Evolutionary conservation across 352 stramenopile genomes (phyloP).

Genomic region (Pilasporangium apinafurcum): DNA sequence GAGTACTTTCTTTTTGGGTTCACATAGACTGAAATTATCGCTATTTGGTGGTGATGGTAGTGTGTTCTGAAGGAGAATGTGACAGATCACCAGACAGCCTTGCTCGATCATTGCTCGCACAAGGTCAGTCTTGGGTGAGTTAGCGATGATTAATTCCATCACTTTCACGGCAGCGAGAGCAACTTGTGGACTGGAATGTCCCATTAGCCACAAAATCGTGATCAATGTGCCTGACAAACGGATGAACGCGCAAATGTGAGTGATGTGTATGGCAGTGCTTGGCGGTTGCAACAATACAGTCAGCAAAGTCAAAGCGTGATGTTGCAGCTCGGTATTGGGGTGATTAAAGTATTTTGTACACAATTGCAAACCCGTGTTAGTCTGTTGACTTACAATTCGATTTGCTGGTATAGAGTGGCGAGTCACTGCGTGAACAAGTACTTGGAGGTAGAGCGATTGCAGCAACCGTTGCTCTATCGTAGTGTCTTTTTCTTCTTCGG

Average conservation of each 20-base stretch:
- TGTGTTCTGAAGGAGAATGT: background rate
- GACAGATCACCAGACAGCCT: conserved; percentile 1
- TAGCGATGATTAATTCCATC: background rate
- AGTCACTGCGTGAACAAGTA: no score
- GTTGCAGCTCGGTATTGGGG: conserved; percentile 2
- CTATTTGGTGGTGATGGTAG: background rate
- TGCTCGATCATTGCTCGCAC: conserved; percentile 8
- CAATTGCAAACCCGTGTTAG: background rate
- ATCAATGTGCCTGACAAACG: conserved; percentile 4
- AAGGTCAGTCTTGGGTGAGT: background rate
- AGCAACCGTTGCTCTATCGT: background rate
- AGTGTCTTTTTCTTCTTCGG: background rate
- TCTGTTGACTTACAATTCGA: background rate
- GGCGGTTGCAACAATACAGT: background rate
- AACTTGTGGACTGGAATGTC: background rate
- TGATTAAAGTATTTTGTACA: background rate
- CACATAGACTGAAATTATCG: background rate
- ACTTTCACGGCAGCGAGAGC: background rate
- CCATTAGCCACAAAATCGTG: conserved; percentile 7
- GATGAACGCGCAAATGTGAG: background rate
- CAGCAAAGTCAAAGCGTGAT: background rate
- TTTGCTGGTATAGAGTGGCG: no score
- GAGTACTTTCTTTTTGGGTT: background rate
- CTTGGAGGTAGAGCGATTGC: background rate
- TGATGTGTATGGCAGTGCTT: background rate